phyloP scores from a whole-genome alignment of 2,329 filamentous ascomycete species.

The Colletotrichum tofieldiae region DNA sequence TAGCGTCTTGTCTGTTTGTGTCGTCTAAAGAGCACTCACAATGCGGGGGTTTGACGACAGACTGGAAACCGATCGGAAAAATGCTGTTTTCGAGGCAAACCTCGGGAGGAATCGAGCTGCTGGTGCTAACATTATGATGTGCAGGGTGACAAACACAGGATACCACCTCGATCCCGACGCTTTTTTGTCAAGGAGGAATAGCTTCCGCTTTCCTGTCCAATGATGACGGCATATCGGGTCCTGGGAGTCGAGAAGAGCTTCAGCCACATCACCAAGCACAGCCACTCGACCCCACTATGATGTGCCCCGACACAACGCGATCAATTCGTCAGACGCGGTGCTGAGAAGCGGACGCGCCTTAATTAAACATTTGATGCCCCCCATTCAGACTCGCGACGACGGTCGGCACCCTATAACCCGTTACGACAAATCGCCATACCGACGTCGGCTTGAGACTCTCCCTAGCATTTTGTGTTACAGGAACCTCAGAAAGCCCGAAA shows the following conservation, averaged over 20 bases:
- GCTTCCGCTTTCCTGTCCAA: constrained; percentile 16
- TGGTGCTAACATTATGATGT: constrained; percentile 52
- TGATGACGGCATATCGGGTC: constrained; percentile 19
- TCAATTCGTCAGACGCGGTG: constrained; percentile 18
- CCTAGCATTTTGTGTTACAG: neutral
- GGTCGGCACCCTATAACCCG: neutral
- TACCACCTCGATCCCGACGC: constrained; percentile 6
- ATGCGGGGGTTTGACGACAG: constrained; percentile 68
- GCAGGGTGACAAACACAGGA: neutral
- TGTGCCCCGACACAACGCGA: constrained; percentile 15
- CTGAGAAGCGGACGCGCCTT: constrained; percentile 38
- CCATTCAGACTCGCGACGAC: constrained; percentile 1
- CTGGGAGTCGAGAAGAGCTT: constrained; percentile 4
- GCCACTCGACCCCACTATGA: constrained; percentile 10
- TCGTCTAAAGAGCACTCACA: constrained; percentile 56
- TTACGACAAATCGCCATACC: neutral
- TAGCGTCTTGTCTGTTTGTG: constrained; percentile 34
- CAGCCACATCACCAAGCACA: neutral
- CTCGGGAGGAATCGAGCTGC: constrained; percentile 47
- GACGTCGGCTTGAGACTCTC: no score
- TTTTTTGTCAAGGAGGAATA: constrained; percentile 18
- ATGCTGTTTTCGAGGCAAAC: constrained; percentile 5
- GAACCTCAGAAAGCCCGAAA: constrained; percentile 8
- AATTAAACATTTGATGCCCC: constrained; percentile 41
- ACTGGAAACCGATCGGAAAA: constrained; percentile 59